Conservation (phyloP, 768 basidiomycete species). For the Dioszegia crocea region DNA sequence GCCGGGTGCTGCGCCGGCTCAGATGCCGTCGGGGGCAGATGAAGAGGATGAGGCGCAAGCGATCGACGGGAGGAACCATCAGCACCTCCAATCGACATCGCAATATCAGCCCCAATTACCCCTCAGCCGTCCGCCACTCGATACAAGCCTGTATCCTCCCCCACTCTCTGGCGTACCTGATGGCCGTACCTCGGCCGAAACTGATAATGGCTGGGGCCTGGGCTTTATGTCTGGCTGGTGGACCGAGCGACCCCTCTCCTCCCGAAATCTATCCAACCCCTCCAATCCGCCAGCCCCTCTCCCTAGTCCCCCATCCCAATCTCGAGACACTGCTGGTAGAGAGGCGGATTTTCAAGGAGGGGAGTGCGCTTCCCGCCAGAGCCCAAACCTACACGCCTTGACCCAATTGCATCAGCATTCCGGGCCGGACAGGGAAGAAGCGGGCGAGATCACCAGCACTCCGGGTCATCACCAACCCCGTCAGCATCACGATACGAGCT, state of each 20-base stretch:
- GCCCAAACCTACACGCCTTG: neutral
- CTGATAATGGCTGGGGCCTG: slow-evolving; percentile 18
- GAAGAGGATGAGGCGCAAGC: neutral
- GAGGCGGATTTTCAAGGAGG: slow-evolving; percentile 12
- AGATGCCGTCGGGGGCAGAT: too few species aligned
- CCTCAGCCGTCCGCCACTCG: neutral
- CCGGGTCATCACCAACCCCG: neutral
- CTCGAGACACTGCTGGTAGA: neutral
- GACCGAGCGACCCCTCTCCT: slow-evolving; percentile 5
- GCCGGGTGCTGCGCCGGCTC: too few species aligned
- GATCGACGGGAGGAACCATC: neutral
- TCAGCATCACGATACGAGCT: neutral
- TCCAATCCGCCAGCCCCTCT: too few species aligned
- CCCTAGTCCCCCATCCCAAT: neutral
- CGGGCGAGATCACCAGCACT: neutral
- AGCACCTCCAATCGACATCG: neutral
- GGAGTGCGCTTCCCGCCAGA: slow-evolving; percentile 5
- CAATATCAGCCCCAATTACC: neutral
- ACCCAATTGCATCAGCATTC: neutral
- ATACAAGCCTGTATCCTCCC: neutral
- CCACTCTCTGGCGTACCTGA: neutral
- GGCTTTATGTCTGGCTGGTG: slow-evolving; percentile 32
- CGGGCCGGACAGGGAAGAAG: neutral
- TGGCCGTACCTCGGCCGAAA: neutral
- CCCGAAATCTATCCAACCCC: too few species aligned